phyloP scores from a whole-genome alignment of 805 yeast species.

The Starmera caribaea region DNA sequence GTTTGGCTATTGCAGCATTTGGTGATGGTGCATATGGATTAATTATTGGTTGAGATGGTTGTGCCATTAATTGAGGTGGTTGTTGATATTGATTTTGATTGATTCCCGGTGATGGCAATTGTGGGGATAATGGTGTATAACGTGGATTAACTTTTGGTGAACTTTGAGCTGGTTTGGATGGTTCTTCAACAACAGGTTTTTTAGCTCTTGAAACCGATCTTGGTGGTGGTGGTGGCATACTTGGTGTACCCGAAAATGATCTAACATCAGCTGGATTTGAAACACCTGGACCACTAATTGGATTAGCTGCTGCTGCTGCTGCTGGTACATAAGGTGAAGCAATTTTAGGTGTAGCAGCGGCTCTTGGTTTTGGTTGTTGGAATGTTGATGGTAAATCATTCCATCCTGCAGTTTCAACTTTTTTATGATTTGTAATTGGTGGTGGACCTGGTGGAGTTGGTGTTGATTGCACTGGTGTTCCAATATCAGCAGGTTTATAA shows the following conservation, averaged over 20 bases:
- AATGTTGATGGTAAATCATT: slow-evolving; percentile 54
- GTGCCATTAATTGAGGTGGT: slow-evolving; percentile 1
- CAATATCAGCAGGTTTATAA: slow-evolving; percentile 14
- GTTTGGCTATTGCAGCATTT: slow-evolving; percentile 1
- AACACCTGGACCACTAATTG: slow-evolving; percentile 17
- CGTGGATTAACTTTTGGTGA: slow-evolving; percentile 20
- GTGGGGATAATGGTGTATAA: slow-evolving; percentile 23
- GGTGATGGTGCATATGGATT: slow-evolving; percentile 31
- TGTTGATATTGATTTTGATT: slow-evolving; percentile 1
- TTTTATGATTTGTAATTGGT: slow-evolving; percentile 20
- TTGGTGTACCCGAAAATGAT: slow-evolving; percentile 14
- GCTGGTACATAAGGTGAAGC: slow-evolving; percentile 11
- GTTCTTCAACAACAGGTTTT: slow-evolving; percentile 7
- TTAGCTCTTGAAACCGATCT: slow-evolving; percentile 20
- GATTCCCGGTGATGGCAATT: slow-evolving; percentile 7
- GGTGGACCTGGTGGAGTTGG: slow-evolving; percentile 13
- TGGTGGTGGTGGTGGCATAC: slow-evolving; percentile 28
- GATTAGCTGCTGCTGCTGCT: slow-evolving; percentile 11
- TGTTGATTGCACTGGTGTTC: neutral
- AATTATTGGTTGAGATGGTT: slow-evolving; percentile 15
- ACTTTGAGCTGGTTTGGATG: slow-evolving; percentile 9
- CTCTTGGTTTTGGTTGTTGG: slow-evolving; percentile 29
- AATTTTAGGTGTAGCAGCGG: slow-evolving; percentile 29
- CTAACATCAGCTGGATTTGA: slow-evolving; percentile 9
- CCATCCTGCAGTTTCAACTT: slow-evolving; percentile 57